Evolutionary conservation across 2,329 filamentous ascomycete genomes (phyloP).

Genomic region (Ophiosphaerella narmari): DNA sequence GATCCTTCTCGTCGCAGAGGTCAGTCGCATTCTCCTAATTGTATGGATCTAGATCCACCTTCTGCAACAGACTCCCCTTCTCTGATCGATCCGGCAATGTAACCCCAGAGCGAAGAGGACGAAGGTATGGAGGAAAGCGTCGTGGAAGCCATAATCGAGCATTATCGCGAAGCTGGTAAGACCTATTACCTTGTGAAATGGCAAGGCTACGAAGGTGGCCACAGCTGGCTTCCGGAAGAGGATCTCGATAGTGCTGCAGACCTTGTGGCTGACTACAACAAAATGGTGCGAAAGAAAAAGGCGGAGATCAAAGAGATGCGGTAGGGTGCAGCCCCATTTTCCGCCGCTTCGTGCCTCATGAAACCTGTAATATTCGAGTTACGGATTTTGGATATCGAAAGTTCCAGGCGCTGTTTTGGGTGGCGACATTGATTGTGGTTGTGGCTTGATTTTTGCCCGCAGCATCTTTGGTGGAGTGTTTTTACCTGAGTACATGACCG

Average conservation of each 20-base stretch:
- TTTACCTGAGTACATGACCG: background rate
- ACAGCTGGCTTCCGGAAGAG: slow-evolving; percentile 37
- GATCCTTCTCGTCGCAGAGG: no score
- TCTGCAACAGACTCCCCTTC: no score
- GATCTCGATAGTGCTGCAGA: slow-evolving; percentile 33
- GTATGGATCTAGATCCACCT: no score
- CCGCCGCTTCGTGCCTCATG: no score
- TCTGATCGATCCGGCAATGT: background rate
- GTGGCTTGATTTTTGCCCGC: no score
- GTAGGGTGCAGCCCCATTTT: background rate
- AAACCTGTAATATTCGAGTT: no score
- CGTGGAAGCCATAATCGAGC: slow-evolving; percentile 34
- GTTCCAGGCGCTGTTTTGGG: no score
- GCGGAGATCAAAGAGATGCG: background rate
- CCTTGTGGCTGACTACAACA: slow-evolving; percentile 31
- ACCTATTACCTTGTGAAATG: slow-evolving; percentile 43
- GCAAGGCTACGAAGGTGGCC: slow-evolving; percentile 36
- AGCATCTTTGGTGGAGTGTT: background rate
- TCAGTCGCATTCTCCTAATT: no score
- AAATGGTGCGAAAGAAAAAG: slow-evolving; percentile 11
- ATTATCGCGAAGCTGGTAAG: slow-evolving; percentile 22
- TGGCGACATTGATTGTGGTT: no score
- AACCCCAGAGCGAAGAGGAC: background rate
- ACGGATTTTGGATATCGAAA: no score
- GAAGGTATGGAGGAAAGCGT: slow-evolving; percentile 31